Evolutionary conservation across 805 yeast species (phyloP), one percentile per base, ranked within the genome.

Genomic region (Candida boidinii): DNA sequence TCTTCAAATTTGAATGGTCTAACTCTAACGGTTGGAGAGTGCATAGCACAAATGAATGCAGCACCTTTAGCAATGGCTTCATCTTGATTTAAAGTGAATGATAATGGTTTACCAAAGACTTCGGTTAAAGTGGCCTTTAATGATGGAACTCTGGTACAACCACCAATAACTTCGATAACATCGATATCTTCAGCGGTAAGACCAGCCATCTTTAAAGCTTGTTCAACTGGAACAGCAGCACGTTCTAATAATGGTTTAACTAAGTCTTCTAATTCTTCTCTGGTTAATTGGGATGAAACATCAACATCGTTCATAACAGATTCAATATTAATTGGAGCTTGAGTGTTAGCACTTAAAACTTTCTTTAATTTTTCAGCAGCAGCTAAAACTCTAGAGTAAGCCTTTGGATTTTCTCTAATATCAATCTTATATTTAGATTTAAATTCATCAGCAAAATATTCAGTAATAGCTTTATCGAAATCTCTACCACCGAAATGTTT

Each of bases 51-150:
- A 54, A 92, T 83, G 66, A 92, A 92, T 30, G 98, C 96, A 52
- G 95, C 94, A 70, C 99, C 99, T 64, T 90, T 85, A 36, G 98
- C 97, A 59, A 90, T 82, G 43, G 98, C 96, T 73, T 92, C 99
- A 59, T 92, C 99, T 69, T 88, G 96, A 75, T 92, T 92, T 66
- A 94, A 76, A 49, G 97, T 94, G 70, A 83, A 82, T 26, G 96
- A 84, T 57, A 92, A 70, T 51, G 68, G 79, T 68, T 83, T 83
- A 60, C 84, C 84, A 58, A 92, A 86, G 45, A 83, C 70, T 56
- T 79, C 83, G 48, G 81, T 48, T 49, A 92, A 72, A 55, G 74
- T 80, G 48, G 79, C 73, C 74, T 92, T 92, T 58, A 92, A 70
- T 35, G 83, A 66, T 58, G 99, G 99, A 46, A 92, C 94, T 74